A percentile compares a stretch with the other conserved stretches of the same genome.
Evolutionary conservation across 2,329 filamentous ascomycete species (phyloP).

Genomic region (Coniochaeta sp.): DNA sequence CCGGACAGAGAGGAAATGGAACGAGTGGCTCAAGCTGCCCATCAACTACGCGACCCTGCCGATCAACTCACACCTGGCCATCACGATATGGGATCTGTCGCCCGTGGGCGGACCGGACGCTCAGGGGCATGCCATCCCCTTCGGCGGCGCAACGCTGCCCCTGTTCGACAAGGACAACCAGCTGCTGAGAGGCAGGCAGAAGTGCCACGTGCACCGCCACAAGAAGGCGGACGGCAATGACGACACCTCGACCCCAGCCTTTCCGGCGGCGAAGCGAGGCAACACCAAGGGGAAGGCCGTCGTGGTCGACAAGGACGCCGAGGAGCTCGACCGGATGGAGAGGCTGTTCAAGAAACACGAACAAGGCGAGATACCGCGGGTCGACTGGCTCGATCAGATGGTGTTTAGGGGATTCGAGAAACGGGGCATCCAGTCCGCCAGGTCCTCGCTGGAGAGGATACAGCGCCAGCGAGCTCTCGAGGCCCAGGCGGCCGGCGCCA

Average conservation of each 20-base stretch:
- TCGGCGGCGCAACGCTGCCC: conserved; percentile 85
- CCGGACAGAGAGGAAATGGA: conserved; percentile 72
- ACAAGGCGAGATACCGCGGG: conserved; percentile 88
- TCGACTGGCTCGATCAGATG: conserved; percentile 92
- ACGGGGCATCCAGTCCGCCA: conserved; percentile 57
- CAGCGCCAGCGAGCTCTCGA: conserved; percentile 34
- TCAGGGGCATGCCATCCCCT: conserved; percentile 75
- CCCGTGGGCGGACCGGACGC: conserved; percentile 65
- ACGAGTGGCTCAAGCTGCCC: conserved; percentile 90
- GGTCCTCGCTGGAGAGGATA: conserved; percentile 52
- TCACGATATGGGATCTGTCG: conserved; percentile 93
- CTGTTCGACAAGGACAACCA: conserved; percentile 93
- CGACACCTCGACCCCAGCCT: conserved; percentile 69
- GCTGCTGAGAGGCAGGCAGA: conserved; percentile 83
- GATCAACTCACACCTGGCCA: conserved; percentile 73
- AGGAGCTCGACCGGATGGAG: conserved; percentile 85
- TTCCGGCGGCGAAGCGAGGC: conserved; percentile 44
- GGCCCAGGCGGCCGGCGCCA: neutral
- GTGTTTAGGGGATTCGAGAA: conserved; percentile 89
- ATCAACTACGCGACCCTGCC: conserved; percentile 79
- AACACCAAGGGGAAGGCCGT: conserved; percentile 33
- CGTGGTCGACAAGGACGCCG: conserved; percentile 59
- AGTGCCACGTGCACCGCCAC: conserved; percentile 78
- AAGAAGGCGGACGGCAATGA: conserved; percentile 80
- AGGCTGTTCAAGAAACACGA: conserved; percentile 94